Conservation (phyloP, 73 alveolate species). For the Loxodes magnus region DNA sequence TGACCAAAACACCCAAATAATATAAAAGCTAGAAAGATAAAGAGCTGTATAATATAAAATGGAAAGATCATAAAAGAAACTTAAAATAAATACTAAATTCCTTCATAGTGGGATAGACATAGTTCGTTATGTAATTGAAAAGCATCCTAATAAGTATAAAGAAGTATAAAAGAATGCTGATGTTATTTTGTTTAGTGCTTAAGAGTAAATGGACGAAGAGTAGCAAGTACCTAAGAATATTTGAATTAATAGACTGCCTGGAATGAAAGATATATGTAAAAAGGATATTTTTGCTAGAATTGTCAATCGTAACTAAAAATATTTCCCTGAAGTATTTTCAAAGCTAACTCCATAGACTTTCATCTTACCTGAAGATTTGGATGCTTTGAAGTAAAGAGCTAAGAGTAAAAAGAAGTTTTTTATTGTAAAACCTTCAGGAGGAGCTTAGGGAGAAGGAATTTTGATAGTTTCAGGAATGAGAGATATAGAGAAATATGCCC, state of each 20-base stretch:
- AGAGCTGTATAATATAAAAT: no score
- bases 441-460: constrained; percentile 77
- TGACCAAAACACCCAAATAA: no score
- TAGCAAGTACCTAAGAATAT: constrained; percentile 14
- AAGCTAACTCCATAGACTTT: constrained; percentile 54
- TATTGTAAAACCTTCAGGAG: constrained; percentile 68
- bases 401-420: constrained; percentile 17
- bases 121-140: no score
- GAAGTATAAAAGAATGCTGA: no score
- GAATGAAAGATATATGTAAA: constrained; percentile 58
- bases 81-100: no score
- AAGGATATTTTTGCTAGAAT: constrained; percentile 47
- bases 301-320: constrained; percentile 36
- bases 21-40: no score
- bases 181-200: constrained; percentile 30
- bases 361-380: constrained; percentile 53
- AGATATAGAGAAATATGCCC: constrained; percentile 25
- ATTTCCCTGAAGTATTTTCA: constrained; percentile 68
- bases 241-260: constrained; percentile 55
- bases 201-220: constrained; percentile 20
- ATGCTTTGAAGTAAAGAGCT: constrained; percentile 37
- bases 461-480: constrained; percentile 29
- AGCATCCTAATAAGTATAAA: no score
- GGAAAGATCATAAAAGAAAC: no score
- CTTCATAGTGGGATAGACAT: no score